phyloP scores from a whole-genome alignment of 352 stramenopile genomes.

The Globisporangium yorkense region DNA sequence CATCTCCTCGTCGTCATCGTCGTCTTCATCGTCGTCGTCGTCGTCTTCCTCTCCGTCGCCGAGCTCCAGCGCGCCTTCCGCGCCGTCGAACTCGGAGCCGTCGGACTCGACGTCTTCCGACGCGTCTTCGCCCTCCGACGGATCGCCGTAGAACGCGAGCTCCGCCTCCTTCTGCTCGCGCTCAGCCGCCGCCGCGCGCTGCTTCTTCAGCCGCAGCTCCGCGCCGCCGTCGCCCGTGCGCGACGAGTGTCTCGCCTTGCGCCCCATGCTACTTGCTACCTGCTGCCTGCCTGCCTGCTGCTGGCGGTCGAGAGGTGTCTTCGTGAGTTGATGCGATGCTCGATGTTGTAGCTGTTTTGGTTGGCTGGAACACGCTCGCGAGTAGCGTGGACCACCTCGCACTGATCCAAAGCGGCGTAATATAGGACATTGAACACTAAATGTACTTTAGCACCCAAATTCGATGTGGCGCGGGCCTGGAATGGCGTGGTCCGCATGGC shows the following conservation, averaged over 20 bases:
- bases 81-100: conserved; percentile 46
- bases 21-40: conserved; percentile 32
- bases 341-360: conserved; percentile 2
- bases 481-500: neutral
- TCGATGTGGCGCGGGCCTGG: neutral
- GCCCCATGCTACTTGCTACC: conserved; percentile 40
- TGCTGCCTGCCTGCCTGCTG: neutral
- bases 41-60: conserved; percentile 29
- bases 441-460: neutral
- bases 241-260: conserved; percentile 57
- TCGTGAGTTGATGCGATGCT: neutral
- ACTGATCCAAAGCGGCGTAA: no score
- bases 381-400: no score
- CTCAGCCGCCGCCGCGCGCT: conserved; percentile 55
- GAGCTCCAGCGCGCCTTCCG: conserved; percentile 68
- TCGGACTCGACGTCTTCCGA: conserved; percentile 53
- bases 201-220: conserved; percentile 63
- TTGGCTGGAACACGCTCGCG: neutral
- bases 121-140: conserved; percentile 66
- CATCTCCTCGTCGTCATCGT: conserved; percentile 42
- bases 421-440: no score
- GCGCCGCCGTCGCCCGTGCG: conserved; percentile 74
- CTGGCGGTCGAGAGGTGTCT: neutral
- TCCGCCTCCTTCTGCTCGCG: conserved; percentile 55
- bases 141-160: conserved; percentile 83